Evolutionary conservation across 2,329 filamentous ascomycete genomes (phyloP), one percentile per base, ranked within the genome.

Genomic region (Grosmannia penicillata): DNA sequence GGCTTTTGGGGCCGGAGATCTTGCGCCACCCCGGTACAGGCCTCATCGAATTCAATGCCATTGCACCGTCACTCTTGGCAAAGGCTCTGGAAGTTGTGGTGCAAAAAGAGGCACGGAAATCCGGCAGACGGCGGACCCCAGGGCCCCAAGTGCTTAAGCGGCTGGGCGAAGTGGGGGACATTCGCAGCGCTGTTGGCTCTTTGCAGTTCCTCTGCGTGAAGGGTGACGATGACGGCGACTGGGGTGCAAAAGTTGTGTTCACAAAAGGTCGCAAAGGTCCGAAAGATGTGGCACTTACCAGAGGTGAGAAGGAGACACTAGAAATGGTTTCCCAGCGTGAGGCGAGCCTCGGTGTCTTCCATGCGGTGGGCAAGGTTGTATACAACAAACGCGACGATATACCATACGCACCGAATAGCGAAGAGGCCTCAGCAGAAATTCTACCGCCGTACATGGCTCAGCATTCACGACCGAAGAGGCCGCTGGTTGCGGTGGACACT

Each of bases 361-460:
- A 98, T 55, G 86, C 91, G 1, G 82, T 96, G 11, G 91, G 89
- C 4, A 95, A 91, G 54, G 83, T 98, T 3, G 78, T 96, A 1
- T 93, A 96, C 62, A 98, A 98, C 62, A 98, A 95, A 55, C 73
- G 91, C 33, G 70, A 81, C 18, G 75, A 79, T 22, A 54, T 44
- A 33, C 56, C 58, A 5, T 53, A 56, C 4, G 58, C 66, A 11
- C 48, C 55, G 4, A 32, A 49, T 53, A 32, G 53, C 8, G 53
- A 53, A 8, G 58, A 65, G 24, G 53, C 57, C 3, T 57, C 58
- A 15, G 61, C 61, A 4, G 75, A 80, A 48, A 56, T 57, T 19
- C 60, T 84, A 15, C 79, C 79, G 6, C 49, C 56, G n/a, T 70
- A 75, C 53, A 55, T 82, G 26, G 61, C 65, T 4, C 65, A 72